These are phyloP conservation scores for Jaapia argillacea DNA, from an alignment of 768 basidiomycete species.

Conservation along the genomic window DNA sequence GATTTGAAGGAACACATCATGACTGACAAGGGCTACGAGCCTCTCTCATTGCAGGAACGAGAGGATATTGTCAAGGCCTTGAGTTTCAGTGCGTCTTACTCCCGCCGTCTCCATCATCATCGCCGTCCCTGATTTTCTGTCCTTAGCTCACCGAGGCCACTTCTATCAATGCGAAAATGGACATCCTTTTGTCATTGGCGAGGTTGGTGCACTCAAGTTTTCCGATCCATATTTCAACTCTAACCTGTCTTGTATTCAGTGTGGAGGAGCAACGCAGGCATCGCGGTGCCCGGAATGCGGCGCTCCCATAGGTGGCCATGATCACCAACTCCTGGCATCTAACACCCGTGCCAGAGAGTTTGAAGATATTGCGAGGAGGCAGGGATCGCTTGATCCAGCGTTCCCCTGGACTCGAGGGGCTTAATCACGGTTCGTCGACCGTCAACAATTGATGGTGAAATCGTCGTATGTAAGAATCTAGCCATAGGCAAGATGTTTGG, in stretches of 20 bases:
- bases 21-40: constrained; percentile 35
- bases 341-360: constrained; percentile 14
- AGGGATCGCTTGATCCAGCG: too few relatives aligned
- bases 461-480: too few relatives aligned
- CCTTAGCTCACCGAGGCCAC: constrained; percentile 19
- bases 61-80: constrained; percentile 39
- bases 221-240: background rate
- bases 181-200: constrained; percentile 18
- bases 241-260: constrained; percentile 8
- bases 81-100: too few relatives aligned
- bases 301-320: constrained; percentile 15
- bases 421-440: too few relatives aligned
- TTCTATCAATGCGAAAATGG: constrained; percentile 23
- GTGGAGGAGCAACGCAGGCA: constrained; percentile 16
- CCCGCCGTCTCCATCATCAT: too few relatives aligned
- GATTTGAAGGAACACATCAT: constrained; percentile 29
- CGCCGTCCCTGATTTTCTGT: too few relatives aligned
- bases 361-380: constrained; percentile 16
- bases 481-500: too few relatives aligned
- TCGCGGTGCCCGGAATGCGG: constrained; percentile 18
- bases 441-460: too few relatives aligned
- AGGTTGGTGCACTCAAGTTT: constrained; percentile 10
- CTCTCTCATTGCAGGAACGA: constrained; percentile 44
- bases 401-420: too few relatives aligned
- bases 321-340: constrained; percentile 10